Conservation (phyloP, 129 eudicot genomes). For the Glebionis coronaria region DNA sequence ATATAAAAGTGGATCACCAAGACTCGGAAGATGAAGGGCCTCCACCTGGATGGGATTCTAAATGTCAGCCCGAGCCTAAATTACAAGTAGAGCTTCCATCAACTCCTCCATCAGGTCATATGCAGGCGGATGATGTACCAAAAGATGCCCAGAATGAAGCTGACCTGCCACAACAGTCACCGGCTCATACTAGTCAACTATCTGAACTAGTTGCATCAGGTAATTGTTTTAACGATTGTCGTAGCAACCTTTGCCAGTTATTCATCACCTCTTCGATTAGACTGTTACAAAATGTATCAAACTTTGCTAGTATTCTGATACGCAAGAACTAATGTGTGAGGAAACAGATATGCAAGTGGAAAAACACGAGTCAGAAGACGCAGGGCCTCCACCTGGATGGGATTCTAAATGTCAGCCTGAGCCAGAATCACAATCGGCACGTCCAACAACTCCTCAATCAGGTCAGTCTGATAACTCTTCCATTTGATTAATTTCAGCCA, state of each 20-base stretch:
- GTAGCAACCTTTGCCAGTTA: neutral
- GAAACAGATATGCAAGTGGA: slow-evolving; percentile 25
- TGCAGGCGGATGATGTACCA: slow-evolving; percentile 20
- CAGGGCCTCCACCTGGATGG: slow-evolving; percentile 49
- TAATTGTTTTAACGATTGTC: slow-evolving; percentile 13
- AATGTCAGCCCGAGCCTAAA: slow-evolving; percentile 21
- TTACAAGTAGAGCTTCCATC: neutral
- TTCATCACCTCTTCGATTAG: too few relatives aligned
- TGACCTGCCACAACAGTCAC: slow-evolving; percentile 14
- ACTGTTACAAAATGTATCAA: too few relatives aligned
- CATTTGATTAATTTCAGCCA: neutral
- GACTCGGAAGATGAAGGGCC: slow-evolving; percentile 33
- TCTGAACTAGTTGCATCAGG: slow-evolving; percentile 27
- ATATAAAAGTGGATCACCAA: slow-evolving; percentile 20
- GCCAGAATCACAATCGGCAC: slow-evolving; percentile 18
- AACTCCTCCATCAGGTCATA: slow-evolving; percentile 27
- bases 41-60: slow-evolving; percentile 44
- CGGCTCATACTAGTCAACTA: neutral
- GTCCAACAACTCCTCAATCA: slow-evolving; percentile 17
- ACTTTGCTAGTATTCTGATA: neutral
- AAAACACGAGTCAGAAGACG: slow-evolving; percentile 30
- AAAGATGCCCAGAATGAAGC: slow-evolving; percentile 23
- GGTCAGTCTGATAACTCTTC: slow-evolving; percentile 19
- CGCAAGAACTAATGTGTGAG: neutral
- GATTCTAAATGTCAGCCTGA: slow-evolving; percentile 28